These are phyloP conservation scores for Rhizopus sp. DNA, from an alignment of 371 early-diverging fungal genomes.

Conservation along the genomic window DNA sequence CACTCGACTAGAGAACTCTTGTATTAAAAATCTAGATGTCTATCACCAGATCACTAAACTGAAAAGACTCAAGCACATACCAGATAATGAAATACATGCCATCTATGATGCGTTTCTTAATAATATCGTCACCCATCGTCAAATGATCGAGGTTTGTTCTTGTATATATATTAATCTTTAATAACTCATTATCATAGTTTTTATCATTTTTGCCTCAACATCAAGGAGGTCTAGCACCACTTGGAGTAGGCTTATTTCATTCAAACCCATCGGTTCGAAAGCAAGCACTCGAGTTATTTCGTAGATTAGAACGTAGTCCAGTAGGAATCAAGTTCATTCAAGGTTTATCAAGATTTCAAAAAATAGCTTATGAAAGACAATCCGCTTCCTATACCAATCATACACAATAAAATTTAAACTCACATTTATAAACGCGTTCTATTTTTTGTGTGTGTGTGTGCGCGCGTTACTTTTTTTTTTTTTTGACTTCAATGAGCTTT, in stretches of 20 bases:
- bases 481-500: conserved; percentile 15
- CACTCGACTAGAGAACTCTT: conserved; percentile 60
- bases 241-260: conserved; percentile 84
- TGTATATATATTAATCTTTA: not conserved
- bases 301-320: conserved; percentile 64
- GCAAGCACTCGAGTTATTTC: conserved; percentile 69
- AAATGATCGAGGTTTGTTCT: conserved; percentile 75
- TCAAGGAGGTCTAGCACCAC: conserved; percentile 80
- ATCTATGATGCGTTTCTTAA: conserved; percentile 69
- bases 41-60: conserved; percentile 69
- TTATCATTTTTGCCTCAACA: conserved; percentile 78
- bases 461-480: not conserved
- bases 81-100: conserved; percentile 63
- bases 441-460: too few species aligned
- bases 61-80: conserved; percentile 56
- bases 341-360: conserved; percentile 45
- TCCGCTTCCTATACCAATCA: conserved; percentile 7
- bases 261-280: conserved; percentile 61
- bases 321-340: conserved; percentile 51
- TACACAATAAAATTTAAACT: too few species aligned
- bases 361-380: conserved; percentile 45
- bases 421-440: too few species aligned
- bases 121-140: conserved; percentile 66
- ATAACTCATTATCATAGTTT: conserved; percentile 47
- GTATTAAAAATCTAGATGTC: conserved; percentile 70